Evolutionary conservation across 257 asterid genomes (phyloP), one percentile per base, ranked within the genome.

Genomic region (Ilex asprella): DNA sequence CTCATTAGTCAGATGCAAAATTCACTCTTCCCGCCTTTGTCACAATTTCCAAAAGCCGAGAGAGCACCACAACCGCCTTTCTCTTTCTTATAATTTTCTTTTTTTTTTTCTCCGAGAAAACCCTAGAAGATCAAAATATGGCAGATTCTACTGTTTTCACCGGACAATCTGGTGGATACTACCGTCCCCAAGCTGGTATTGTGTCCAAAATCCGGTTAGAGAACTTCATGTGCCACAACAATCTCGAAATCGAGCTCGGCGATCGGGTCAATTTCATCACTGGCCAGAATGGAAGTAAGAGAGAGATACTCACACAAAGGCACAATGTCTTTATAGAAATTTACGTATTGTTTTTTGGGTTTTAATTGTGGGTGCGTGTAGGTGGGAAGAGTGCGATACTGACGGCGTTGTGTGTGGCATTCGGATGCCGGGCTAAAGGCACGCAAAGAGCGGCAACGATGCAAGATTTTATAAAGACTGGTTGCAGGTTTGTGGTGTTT

Each of bases 321-420:
- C 27, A 21, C 5, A 35, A 35, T 35, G 41, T 35, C 41, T 35
- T 35, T 35, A 35, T 21, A 21, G 27, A 21, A 21, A 21, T 21
- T 21, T 21, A 21, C 27, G 1, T 21, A 21, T 21, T 21, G 27
- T 21, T 21, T 21, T 21, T 21, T 21, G 27, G 27, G 27, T 21
- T 21, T 21, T 21, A 21, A 21, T 21, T 21, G 27, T 2, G 11
- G 10, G 15, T 14, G 9, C 52, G 12, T 70, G 29, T 61, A 91
- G 98, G 98, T 69, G 99, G 97, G 68, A 92, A 92, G 70, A 89
- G 99, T 67, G 99, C 99, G 10, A 89, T 92, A 62, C 73, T 89
- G 56, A 89, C 99, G 58, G 99, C 99, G 12, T 73, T 89, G 59
- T 83, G 96, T 27, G 86, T 92, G 66, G 99, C 95, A 12, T 92